These are phyloP conservation scores for Kondoa subrosea DNA, from an alignment of 768 basidiomycete species.

Conservation along the genomic window DNA sequence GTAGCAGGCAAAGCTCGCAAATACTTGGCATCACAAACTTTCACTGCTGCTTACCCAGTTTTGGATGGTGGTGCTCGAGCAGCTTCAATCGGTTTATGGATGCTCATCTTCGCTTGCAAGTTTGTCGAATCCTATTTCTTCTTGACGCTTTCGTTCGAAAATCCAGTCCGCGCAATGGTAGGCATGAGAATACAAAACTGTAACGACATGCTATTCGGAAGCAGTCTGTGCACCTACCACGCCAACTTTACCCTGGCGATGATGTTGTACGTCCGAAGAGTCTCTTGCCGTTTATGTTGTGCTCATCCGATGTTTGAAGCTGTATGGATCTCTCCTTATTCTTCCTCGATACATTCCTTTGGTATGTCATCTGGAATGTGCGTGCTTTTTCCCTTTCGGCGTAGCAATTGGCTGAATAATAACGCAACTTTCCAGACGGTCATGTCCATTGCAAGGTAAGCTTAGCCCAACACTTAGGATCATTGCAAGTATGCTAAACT, in stretches of 20 bases:
- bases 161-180: conserved; percentile 87
- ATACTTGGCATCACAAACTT: conserved; percentile 94
- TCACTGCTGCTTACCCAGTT: conserved; percentile 82
- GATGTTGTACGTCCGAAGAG: conserved; percentile 39
- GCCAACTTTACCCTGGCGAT: conserved; percentile 86
- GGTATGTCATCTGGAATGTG: conserved; percentile 99
- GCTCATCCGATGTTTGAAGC: conserved; percentile 35
- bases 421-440: conserved; percentile 1
- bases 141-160: conserved; percentile 81
- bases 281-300: neutral
- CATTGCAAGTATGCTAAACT: conserved; percentile 45
- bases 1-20: conserved; percentile 89
- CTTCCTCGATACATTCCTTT: conserved; percentile 98
- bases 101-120: conserved; percentile 90
- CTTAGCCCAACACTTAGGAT: neutral
- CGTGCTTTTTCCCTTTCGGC: conserved; percentile 41
- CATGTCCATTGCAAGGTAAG: neutral
- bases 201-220: conserved; percentile 67
- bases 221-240: conserved; percentile 71
- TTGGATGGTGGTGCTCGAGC: conserved; percentile 50
- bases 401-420: neutral
- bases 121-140: conserved; percentile 96
- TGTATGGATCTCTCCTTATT: conserved; percentile 92
- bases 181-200: conserved; percentile 91
- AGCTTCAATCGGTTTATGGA: conserved; percentile 67